These are phyloP conservation scores for Phellinidium pouzarii DNA, from an alignment of 1,284 basidiomycete species.

Conservation along the genomic window DNA sequence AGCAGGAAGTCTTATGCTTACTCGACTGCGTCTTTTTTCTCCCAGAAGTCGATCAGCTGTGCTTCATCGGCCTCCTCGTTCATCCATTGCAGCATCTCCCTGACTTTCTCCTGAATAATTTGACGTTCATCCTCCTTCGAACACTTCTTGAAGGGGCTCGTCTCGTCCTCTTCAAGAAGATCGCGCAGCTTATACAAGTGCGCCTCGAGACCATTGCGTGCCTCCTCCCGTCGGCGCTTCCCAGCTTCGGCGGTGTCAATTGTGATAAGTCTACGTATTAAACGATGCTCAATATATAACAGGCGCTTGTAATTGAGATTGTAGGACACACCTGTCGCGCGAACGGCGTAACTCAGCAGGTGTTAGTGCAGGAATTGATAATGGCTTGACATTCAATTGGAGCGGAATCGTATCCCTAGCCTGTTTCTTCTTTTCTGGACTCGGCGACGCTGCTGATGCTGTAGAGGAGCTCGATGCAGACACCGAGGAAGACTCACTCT, in stretches of 20 bases:
- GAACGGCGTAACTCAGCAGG: slow-evolving; percentile 66
- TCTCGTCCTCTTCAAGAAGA: slow-evolving; percentile 59
- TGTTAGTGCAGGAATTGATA: slow-evolving; percentile 65
- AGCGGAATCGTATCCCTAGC: slow-evolving; percentile 50
- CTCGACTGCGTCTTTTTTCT: slow-evolving; percentile 77
- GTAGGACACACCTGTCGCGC: slow-evolving; percentile 53
- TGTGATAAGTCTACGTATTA: slow-evolving; percentile 57
- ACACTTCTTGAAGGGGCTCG: slow-evolving; percentile 74
- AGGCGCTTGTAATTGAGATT: slow-evolving; percentile 2
- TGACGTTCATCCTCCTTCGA: slow-evolving; percentile 69
- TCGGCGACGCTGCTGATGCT: slow-evolving; percentile 22
- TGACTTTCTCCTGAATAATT: slow-evolving; percentile 56
- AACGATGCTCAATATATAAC: slow-evolving; percentile 1
- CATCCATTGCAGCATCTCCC: slow-evolving; percentile 78
- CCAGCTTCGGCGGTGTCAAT: slow-evolving; percentile 74
- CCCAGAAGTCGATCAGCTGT: slow-evolving; percentile 63
- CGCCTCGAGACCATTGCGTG: slow-evolving; percentile 85
- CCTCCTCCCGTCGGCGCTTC: slow-evolving; percentile 81
- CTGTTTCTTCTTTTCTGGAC: slow-evolving; percentile 33
- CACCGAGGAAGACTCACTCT: slow-evolving; percentile 26
- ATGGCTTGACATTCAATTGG: slow-evolving; percentile 53
- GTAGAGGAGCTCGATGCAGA: slow-evolving; percentile 18
- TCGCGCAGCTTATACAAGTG: slow-evolving; percentile 90
- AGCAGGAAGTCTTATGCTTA: slow-evolving; percentile 40
- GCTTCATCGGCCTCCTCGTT: slow-evolving; percentile 83